Evolutionary conservation across 192 early-diverging fungal species (phyloP).

Genomic region (Irineochytrium annulatum): DNA sequence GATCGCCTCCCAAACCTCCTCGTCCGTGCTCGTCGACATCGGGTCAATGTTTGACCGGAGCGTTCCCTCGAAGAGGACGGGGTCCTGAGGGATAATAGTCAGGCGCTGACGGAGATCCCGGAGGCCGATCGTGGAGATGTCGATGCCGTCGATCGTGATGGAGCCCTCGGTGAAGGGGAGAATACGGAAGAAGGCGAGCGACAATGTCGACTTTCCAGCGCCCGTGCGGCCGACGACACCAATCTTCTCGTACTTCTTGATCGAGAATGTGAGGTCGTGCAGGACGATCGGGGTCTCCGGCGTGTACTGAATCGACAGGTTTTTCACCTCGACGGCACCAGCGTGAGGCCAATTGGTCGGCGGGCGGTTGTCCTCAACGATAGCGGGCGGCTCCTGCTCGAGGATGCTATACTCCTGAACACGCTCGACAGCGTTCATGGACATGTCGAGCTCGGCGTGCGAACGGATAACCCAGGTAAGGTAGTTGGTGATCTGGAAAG

Average conservation of each 20-base stretch:
- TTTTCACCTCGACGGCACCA: conserved; percentile 64
- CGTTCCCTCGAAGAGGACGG: conserved; percentile 54
- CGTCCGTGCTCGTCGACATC: conserved; percentile 32
- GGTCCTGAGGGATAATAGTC: conserved; percentile 92
- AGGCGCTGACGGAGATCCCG: conserved; percentile 30
- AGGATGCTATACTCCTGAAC: conserved; percentile 66
- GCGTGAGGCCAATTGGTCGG: conserved; percentile 49
- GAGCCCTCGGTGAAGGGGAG: conserved; percentile 45
- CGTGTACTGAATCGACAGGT: conserved; percentile 69
- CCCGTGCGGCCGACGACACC: conserved; percentile 60
- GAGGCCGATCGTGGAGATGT: conserved; percentile 63
- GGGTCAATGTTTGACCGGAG: conserved; percentile 71
- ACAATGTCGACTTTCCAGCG: conserved; percentile 65
- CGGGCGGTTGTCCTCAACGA: conserved; percentile 46
- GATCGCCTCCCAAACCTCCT: conserved; percentile 47
- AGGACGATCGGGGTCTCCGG: conserved; percentile 59
- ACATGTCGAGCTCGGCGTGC: conserved; percentile 30
- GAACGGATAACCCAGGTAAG: conserved; percentile 21
- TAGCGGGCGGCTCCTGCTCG: conserved; percentile 71
- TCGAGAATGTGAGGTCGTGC: conserved; percentile 34
- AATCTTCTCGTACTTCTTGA: conserved; percentile 35
- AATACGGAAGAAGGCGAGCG: conserved; percentile 63
- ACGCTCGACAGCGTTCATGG: conserved; percentile 39
- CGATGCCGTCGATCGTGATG: conserved; percentile 71
- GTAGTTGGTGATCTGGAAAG: conserved; percentile 24